These are phyloP conservation scores for Fomitiporia mediterranea DNA, from an alignment of 1,284 basidiomycete species.

Conservation along the genomic window DNA sequence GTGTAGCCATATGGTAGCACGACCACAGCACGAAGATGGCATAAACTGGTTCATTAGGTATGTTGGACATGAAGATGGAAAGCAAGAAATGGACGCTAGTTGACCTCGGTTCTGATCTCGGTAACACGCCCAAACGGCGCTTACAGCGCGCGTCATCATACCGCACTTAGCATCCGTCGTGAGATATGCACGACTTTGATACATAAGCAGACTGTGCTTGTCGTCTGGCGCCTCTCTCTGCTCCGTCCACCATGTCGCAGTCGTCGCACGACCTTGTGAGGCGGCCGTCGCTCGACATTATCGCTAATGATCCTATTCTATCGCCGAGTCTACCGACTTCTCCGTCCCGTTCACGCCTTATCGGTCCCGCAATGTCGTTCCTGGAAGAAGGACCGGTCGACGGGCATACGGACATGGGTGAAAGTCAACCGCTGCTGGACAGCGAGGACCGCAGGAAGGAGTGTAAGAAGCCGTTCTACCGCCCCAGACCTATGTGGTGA, in stretches of 20 bases:
- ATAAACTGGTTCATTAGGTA: background rate
- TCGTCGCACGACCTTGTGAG: background rate
- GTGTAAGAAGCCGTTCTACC: constrained; percentile 58
- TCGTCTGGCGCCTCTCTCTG: background rate
- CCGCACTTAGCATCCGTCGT: background rate
- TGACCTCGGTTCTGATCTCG: background rate
- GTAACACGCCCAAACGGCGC: constrained; percentile 6
- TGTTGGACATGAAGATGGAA: background rate
- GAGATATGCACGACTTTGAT: background rate
- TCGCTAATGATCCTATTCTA: constrained; percentile 17
- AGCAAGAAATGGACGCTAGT: background rate
- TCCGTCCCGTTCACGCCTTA: constrained; percentile 12
- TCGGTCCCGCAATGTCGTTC: background rate
- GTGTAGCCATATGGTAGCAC: too few species aligned
- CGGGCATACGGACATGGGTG: constrained; percentile 13
- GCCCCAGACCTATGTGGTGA: constrained; percentile 60
- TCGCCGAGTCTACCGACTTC: constrained; percentile 15
- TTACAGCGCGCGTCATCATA: background rate
- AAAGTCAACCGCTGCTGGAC: constrained; percentile 32
- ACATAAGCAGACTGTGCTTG: background rate
- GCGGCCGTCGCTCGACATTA: background rate
- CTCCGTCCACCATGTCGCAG: constrained; percentile 4
- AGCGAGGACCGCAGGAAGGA: constrained; percentile 10
- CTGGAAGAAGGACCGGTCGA: background rate
- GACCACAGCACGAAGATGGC: background rate